These are phyloP conservation scores for Fusarium concolor DNA, from an alignment of 2,329 filamentous ascomycete genomes.

Conservation along the genomic window DNA sequence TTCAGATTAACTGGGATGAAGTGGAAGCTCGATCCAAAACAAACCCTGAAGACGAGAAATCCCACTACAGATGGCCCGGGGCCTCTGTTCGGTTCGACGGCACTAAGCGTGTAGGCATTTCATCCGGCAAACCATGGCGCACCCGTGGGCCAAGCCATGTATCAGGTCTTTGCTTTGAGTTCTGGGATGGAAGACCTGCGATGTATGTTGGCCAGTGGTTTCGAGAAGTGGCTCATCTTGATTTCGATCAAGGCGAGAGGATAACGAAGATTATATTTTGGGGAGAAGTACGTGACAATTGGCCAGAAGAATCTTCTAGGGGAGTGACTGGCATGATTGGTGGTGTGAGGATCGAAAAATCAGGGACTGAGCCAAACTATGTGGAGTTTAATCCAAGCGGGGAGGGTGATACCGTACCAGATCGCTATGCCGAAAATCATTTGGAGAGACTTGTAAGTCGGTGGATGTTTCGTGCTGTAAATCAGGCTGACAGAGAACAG, in stretches of 20 bases:
- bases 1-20: neutral
- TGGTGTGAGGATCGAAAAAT: slow-evolving; percentile 4
- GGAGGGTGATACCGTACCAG: neutral
- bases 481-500: neutral
- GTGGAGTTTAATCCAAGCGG: neutral
- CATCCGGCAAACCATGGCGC: neutral
- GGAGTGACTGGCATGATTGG: neutral
- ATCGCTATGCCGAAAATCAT: neutral
- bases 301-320: no score
- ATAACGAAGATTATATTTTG: neutral
- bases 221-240: neutral
- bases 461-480: neutral
- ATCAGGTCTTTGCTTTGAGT: slow-evolving; percentile 17
- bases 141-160: neutral
- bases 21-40: no score
- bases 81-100: neutral
- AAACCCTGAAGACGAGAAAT: neutral
- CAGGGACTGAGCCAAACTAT: neutral
- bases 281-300: neutral
- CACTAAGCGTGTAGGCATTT: neutral
- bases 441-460: slow-evolving; percentile 5
- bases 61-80: neutral
- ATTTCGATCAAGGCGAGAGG: neutral
- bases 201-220: slow-evolving; percentile 19
- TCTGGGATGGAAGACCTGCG: neutral